These are phyloP conservation scores for Cyclotella distinguenda DNA, from an alignment of 108 stramenopile genomes.

Conservation along the genomic window DNA sequence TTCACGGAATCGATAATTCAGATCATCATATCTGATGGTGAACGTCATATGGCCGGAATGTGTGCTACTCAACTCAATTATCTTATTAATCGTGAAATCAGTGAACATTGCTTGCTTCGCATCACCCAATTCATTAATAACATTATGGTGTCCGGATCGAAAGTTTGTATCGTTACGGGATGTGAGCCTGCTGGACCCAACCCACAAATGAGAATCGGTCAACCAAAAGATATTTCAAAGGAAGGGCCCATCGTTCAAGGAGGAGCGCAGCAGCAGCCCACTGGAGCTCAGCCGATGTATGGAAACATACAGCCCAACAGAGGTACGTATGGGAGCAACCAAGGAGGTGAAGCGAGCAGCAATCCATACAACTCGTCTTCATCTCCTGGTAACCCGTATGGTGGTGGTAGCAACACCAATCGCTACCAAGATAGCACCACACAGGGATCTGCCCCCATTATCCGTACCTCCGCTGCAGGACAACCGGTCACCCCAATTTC, in stretches of 20 bases:
- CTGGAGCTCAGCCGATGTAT: conserved; percentile 42
- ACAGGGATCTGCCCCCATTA: conserved; percentile 54
- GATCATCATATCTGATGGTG: conserved; percentile 81
- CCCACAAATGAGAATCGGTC: conserved; percentile 57
- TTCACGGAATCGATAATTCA: conserved; percentile 10
- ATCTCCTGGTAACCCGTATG: conserved; percentile 2
- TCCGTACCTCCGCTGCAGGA: conserved; percentile 49
- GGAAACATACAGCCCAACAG: conserved; percentile 29
- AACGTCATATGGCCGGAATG: conserved; percentile 84
- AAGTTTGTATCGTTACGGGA: conserved; percentile 72
- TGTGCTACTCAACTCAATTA: conserved; percentile 88
- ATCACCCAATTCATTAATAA: conserved; percentile 83
- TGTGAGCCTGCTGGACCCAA: conserved; percentile 42
- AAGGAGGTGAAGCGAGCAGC: conserved; percentile 5
- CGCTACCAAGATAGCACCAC: conserved; percentile 47
- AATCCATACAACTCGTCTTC: conserved; percentile 25
- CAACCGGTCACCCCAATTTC: conserved; percentile 80
- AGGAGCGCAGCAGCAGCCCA: conserved; percentile 9
- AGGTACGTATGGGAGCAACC: conserved; percentile 8
- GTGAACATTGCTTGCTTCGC: conserved; percentile 48
- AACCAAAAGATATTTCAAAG: conserved; percentile 60
- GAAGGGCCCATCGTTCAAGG: conserved; percentile 24
- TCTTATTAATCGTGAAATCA: conserved; percentile 54
- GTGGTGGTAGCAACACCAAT: conserved; percentile 42
- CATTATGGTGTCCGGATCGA: conserved; percentile 60